Percentiles rank a stretch among this genome's conserved stretches.
Evolutionary conservation across 306 rosid species (phyloP).

Genomic region (Prunus salicina): DNA sequence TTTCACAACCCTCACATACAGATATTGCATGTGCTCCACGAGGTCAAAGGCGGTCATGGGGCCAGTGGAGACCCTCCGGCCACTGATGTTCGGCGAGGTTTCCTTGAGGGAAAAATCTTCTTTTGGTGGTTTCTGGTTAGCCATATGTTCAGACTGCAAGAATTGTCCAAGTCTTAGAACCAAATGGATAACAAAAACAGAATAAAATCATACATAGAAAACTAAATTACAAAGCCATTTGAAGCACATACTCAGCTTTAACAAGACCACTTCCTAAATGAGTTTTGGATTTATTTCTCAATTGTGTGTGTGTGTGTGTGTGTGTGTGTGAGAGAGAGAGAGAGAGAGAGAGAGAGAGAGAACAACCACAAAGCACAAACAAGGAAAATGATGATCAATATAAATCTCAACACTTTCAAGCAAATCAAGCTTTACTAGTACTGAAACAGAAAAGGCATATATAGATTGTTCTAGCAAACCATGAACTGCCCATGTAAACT

Average conservation of each 20-base stretch:
- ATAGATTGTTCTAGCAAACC: neutral
- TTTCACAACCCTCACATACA: conserved; percentile 23
- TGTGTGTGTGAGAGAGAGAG: too few relatives aligned
- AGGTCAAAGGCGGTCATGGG: conserved; percentile 21
- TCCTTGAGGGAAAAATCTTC: conserved; percentile 28
- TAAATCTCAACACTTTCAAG: too few relatives aligned
- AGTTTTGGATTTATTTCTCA: neutral
- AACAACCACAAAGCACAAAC: too few relatives aligned
- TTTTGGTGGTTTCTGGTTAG: neutral
- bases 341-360: too few relatives aligned
- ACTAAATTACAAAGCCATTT: neutral
- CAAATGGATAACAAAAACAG: neutral
- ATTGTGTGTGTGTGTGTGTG: too few relatives aligned
- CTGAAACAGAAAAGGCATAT: too few relatives aligned
- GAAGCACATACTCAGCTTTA: neutral
- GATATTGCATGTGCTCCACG: conserved; percentile 24
- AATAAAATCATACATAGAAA: neutral
- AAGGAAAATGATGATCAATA: too few relatives aligned
- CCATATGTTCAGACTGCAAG: conserved; percentile 11
- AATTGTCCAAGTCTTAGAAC: neutral
- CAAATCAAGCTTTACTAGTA: too few relatives aligned
- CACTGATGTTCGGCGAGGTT: conserved; percentile 19
- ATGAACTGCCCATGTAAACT: neutral
- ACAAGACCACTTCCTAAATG: neutral
- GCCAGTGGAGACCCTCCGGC: conserved; percentile 1